Evolutionary conservation across 2,329 filamentous ascomycete genomes (phyloP).

Genomic region (Penicillium sp.): DNA sequence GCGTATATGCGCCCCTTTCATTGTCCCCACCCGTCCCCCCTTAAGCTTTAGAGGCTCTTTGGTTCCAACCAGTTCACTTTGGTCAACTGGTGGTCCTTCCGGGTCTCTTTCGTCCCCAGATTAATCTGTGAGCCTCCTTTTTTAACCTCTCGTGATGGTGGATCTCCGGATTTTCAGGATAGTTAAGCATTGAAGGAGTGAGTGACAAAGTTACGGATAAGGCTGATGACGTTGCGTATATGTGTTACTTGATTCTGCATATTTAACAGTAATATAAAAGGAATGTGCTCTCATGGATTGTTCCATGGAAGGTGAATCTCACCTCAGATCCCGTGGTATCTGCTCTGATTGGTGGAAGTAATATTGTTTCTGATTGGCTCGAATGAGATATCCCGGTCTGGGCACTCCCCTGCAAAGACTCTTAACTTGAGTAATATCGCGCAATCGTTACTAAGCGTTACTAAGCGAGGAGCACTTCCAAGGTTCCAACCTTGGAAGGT

Average conservation of each 20-base stretch:
- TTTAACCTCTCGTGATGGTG: neutral
- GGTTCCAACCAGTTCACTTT: neutral
- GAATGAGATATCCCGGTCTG: neutral
- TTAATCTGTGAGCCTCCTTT: neutral
- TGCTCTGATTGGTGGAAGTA: neutral
- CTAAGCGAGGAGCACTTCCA: no score
- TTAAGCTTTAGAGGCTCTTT: conserved; percentile 6
- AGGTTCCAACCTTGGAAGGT: no score
- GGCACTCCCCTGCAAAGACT: neutral
- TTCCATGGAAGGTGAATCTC: conserved; percentile 1
- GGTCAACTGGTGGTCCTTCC: neutral
- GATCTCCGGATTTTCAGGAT: neutral
- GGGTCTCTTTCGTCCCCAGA: neutral
- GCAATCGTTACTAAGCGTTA: neutral
- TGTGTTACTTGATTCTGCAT: neutral
- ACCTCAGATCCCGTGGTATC: neutral
- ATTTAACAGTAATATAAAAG: neutral
- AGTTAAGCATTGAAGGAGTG: neutral
- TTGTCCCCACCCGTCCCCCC: conserved; percentile 1
- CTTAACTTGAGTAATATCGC: neutral
- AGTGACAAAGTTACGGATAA: neutral
- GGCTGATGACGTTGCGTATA: neutral
- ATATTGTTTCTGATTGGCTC: neutral
- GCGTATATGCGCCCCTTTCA: neutral
- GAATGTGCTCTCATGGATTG: neutral